Conservation (phyloP, 352 stramenopile genomes). For the Phytophthora cajani region DNA sequence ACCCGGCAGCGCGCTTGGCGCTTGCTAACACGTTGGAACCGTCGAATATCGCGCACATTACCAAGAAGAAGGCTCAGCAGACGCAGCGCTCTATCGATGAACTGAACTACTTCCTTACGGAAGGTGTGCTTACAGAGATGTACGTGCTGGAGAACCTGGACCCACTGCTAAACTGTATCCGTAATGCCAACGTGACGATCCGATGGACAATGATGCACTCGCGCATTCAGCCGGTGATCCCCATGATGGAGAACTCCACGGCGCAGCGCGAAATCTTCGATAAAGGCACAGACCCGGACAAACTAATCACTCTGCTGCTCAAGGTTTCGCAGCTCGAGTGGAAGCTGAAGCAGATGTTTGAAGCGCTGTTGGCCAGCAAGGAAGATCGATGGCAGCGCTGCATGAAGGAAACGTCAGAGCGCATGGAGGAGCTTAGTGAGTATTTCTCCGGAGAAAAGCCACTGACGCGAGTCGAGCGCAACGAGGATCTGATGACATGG, state of each 20-base stretch:
- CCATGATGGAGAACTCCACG: slow-evolving; percentile 88
- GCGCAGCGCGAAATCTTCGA: slow-evolving; percentile 88
- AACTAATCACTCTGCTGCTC: slow-evolving; percentile 92
- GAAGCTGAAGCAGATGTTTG: slow-evolving; percentile 95
- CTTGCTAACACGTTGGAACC: slow-evolving; percentile 89
- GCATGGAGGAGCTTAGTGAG: slow-evolving; percentile 93
- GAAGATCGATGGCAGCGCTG: slow-evolving; percentile 92
- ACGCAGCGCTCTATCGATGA: slow-evolving; percentile 89
- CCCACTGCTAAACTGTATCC: slow-evolving; percentile 91
- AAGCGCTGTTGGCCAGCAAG: slow-evolving; percentile 89
- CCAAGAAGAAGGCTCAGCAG: slow-evolving; percentile 87
- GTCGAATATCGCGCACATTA: slow-evolving; percentile 90
- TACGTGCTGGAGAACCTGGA: slow-evolving; percentile 95
- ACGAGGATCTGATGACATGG: slow-evolving; percentile 94
- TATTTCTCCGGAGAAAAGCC: slow-evolving; percentile 95
- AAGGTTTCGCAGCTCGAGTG: slow-evolving; percentile 95
- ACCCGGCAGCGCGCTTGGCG: slow-evolving; percentile 89
- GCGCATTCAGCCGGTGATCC: slow-evolving; percentile 84
- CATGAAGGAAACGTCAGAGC: slow-evolving; percentile 88
- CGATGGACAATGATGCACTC: slow-evolving; percentile 96
- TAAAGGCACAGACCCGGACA: slow-evolving; percentile 81
- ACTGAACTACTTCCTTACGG: slow-evolving; percentile 91
- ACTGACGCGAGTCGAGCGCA: slow-evolving; percentile 91
- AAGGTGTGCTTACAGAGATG: slow-evolving; percentile 93
- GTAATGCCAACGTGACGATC: slow-evolving; percentile 93